Evolutionary conservation across 345 rosid genomes (phyloP).

Genomic region (Litchi chinensis): DNA sequence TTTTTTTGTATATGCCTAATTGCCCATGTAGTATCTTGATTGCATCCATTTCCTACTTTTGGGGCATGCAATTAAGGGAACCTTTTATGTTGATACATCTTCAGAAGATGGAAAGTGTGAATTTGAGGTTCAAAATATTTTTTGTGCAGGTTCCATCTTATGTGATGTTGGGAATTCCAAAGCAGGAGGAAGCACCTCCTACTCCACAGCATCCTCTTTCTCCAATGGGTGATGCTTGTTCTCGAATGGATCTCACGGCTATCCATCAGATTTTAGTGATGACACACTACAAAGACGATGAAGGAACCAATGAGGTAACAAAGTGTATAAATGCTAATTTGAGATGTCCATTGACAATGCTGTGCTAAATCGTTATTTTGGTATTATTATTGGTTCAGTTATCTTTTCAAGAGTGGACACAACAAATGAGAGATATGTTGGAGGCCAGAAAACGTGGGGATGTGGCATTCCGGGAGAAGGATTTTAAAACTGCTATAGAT

Average conservation of each 20-base stretch:
- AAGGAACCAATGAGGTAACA: slow-evolving; percentile 80
- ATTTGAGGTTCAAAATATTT: slow-evolving; percentile 23
- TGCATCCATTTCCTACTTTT: neutral
- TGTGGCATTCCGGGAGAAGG: slow-evolving; percentile 70
- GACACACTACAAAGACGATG: slow-evolving; percentile 86
- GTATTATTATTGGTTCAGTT: slow-evolving; percentile 39
- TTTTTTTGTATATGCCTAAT: neutral
- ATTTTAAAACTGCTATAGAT: slow-evolving; percentile 67
- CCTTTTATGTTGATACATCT: neutral
- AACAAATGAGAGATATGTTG: slow-evolving; percentile 85
- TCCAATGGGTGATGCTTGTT: slow-evolving; percentile 81
- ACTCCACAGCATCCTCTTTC: slow-evolving; percentile 63
- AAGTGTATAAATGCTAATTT: neutral
- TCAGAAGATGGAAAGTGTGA: neutral
- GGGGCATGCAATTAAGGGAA: slow-evolving; percentile 9
- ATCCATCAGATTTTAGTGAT: slow-evolving; percentile 80
- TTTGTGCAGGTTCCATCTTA: slow-evolving; percentile 66
- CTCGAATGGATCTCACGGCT: slow-evolving; percentile 81
- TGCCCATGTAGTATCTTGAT: neutral
- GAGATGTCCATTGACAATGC: neutral
- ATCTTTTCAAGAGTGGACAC: slow-evolving; percentile 97
- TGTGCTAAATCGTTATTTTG: slow-evolving; percentile 21
- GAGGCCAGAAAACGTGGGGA: slow-evolving; percentile 91
- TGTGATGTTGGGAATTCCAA: slow-evolving; percentile 75
- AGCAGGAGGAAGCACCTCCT: slow-evolving; percentile 71